phyloP scores from a whole-genome alignment of 2,329 filamentous ascomycete species.

The Penicillium paneum region DNA sequence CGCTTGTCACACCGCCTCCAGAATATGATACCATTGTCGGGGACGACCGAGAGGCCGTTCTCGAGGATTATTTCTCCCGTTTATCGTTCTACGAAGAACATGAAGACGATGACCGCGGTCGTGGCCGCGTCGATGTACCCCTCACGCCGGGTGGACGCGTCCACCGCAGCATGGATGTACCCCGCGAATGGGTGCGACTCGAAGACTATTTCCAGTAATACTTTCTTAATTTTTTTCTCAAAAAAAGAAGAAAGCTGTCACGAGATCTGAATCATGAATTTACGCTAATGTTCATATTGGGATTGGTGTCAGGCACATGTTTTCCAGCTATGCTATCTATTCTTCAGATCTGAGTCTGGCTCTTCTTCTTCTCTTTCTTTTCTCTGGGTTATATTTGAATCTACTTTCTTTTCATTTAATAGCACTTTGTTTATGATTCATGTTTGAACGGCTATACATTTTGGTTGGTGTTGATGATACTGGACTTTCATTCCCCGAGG shows the following conservation, averaged over 20 bases:
- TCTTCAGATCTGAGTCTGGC: background rate
- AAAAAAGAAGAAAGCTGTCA: background rate
- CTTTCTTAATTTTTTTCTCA: background rate
- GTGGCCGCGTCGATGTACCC: constrained; percentile 54
- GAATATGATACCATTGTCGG: constrained; percentile 78
- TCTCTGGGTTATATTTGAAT: background rate
- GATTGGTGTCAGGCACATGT: constrained; percentile 3
- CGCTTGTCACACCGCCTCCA: constrained; percentile 75
- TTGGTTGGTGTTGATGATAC: constrained; percentile 4
- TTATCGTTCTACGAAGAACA: constrained; percentile 66
- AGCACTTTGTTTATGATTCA: background rate
- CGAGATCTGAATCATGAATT: constrained; percentile 22
- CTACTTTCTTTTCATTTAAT: background rate
- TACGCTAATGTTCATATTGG: constrained; percentile 16
- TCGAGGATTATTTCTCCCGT: constrained; percentile 85
- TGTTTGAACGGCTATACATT: background rate
- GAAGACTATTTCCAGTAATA: constrained; percentile 25
- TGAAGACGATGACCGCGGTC: constrained; percentile 51
- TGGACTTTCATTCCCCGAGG: background rate
- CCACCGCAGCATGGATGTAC: constrained; percentile 63
- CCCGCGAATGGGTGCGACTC: constrained; percentile 52
- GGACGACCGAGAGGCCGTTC: constrained; percentile 60
- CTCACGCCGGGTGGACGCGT: constrained; percentile 62
- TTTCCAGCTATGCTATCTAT: constrained; percentile 3
- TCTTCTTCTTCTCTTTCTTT: background rate